Base-by-base conservation (phyloP, 1,139 yeast genomes). In the Hanseniaspora sp. region DNA sequence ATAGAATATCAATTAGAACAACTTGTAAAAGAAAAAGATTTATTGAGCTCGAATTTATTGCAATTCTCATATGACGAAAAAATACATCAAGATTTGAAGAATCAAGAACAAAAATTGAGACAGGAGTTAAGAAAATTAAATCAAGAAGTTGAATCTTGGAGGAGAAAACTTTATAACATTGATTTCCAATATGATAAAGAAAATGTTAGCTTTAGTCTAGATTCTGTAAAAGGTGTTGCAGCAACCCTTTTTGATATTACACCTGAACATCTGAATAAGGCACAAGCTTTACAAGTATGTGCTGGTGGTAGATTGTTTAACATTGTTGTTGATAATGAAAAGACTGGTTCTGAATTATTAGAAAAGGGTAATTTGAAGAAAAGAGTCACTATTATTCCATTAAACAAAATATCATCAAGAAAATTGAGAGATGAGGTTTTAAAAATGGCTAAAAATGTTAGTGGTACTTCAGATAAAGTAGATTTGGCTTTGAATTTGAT, bases 291-390 rank as follows among this genome's bases (percentile, higher is more conserved):
- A 48, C 97, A 94, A 67, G 83, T 86, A 2, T 85, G 96, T 68
- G 98, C 97, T 5, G 98, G 98, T 48, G 95, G 92, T 3, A 75
- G 94, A 60, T 70, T 94, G 41, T 94, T 81, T 67, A 88, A 90
- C 63, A 88, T 94, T 41, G 88, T 94, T 53, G 98, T 94, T 37
- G 96, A 90, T 62, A 83, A 79, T 54, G 94, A 94, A 56, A 80
- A 74, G 30, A 83, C 87, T 6, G 98, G 95, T 8, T 76, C 95
- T 0, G 83, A 83, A 58, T 70, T 94, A 15, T 73, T 94, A 48
- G 92, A 88, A 61, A 74, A 74, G 42, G 97, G 97, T 8, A 79
- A 79, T 58, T 74, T 92, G 56, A 77, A 79, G 61, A 82, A 87
- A 63, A 77, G 97, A 58, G 95, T 88, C 6, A 92, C 97, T 0